Conservation (phyloP, 139 green algal genomes). For the Chlorella sp. region DNA sequence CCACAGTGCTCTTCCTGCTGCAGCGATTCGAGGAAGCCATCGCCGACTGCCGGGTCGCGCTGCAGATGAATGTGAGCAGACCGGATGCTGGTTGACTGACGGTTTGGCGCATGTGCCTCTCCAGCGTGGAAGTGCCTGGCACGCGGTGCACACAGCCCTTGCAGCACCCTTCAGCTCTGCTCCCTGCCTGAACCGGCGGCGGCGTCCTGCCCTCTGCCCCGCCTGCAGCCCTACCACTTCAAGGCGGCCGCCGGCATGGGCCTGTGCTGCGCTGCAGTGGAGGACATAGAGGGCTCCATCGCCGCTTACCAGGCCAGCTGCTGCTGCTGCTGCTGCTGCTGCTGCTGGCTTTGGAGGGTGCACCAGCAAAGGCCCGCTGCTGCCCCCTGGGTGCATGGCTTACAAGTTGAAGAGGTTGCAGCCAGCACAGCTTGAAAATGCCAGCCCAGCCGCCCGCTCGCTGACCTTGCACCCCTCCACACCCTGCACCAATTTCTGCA, state of each 20-base stretch:
- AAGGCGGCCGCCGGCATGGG: constrained; percentile 72
- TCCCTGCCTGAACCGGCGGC: background rate
- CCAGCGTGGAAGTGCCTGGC: too few species aligned
- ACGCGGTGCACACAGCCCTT: too few species aligned
- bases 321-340: background rate
- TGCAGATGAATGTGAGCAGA: constrained; percentile 1
- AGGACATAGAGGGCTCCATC: constrained; percentile 47
- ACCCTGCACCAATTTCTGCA: background rate
- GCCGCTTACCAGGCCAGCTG: constrained; percentile 55
- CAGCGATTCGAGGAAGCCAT: constrained; percentile 62
- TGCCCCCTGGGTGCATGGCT: background rate
- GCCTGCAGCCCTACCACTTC: constrained; percentile 72
- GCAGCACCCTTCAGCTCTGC: too few species aligned
- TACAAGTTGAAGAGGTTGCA: too few species aligned
- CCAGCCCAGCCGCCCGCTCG: too few species aligned
- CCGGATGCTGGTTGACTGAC: background rate
- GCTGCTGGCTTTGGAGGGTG: background rate
- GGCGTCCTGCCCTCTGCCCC: background rate
- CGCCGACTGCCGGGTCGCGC: constrained; percentile 53
- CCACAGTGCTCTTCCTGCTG: constrained; percentile 64
- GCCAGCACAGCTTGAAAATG: too few species aligned
- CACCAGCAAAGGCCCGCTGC: too few species aligned
- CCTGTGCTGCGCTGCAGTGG: constrained; percentile 59
- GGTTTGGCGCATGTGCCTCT: background rate
- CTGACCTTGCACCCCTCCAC: background rate